Evolutionary conservation across 371 early-diverging fungal genomes (phyloP).

Genomic region (Ordospora colligata): DNA sequence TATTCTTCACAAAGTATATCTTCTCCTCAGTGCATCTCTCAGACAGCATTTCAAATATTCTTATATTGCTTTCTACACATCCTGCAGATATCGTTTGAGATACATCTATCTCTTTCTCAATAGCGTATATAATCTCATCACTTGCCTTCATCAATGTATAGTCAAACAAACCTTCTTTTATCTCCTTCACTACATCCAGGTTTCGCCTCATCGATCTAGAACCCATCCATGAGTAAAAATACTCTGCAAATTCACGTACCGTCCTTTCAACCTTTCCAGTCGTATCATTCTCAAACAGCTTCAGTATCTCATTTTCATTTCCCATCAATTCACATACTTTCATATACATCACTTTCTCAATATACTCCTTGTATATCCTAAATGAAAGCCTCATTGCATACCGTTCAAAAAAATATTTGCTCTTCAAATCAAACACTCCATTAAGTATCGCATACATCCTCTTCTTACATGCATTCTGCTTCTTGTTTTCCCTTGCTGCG

Average conservation of each 20-base stretch:
- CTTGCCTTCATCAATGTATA: slow-evolving; percentile 15
- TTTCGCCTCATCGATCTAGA: not conserved
- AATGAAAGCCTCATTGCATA: slow-evolving; percentile 21
- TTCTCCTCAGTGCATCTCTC: not conserved
- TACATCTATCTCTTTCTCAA: slow-evolving; percentile 16
- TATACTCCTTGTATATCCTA: slow-evolving; percentile 9
- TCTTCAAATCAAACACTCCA: not conserved
- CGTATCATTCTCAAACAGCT: not conserved
- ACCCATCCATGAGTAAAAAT: not conserved
- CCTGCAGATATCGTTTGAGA: slow-evolving; percentile 30
- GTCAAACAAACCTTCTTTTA: slow-evolving; percentile 8
- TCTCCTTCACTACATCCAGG: slow-evolving; percentile 1
- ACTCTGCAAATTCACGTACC: not conserved
- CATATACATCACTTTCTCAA: not conserved
- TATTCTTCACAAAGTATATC: slow-evolving; percentile 29
- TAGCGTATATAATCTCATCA: not conserved
- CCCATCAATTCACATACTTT: not conserved
- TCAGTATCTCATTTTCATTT: no score
- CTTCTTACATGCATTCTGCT: not conserved
- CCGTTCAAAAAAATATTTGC: not conserved
- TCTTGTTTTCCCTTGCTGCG: not conserved
- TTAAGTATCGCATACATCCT: slow-evolving; percentile 2
- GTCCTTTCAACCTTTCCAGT: not conserved
- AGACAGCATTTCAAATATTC: not conserved
- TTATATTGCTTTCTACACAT: slow-evolving; percentile 17